phyloP scores from a whole-genome alignment of 2,329 filamentous ascomycete genomes.

The Nigrospora osmanthi region DNA sequence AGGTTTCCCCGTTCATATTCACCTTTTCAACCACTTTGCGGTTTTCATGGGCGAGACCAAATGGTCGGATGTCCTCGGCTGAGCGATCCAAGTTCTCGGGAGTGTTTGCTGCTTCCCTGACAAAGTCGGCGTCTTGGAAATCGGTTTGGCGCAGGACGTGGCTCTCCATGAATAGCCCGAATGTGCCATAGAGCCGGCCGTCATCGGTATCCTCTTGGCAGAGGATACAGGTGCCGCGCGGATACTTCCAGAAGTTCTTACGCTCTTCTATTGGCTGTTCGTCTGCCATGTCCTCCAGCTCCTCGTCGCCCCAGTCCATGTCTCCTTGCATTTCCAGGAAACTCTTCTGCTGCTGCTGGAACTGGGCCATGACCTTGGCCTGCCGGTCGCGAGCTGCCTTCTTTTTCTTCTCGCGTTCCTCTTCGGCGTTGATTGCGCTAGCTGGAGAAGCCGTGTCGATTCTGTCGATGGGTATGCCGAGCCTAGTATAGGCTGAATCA shows the following conservation, averaged over 20 bases:
- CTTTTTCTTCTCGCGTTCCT: conserved; percentile 78
- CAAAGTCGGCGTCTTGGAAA: conserved; percentile 70
- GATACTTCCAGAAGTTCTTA: conserved; percentile 81
- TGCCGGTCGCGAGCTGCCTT: conserved; percentile 83
- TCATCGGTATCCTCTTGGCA: conserved; percentile 96
- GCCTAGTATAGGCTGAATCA: conserved; percentile 53
- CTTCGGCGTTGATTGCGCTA: conserved; percentile 53
- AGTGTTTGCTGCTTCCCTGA: conserved; percentile 72
- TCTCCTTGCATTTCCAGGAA: conserved; percentile 86
- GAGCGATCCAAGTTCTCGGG: conserved; percentile 79
- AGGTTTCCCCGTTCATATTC: conserved; percentile 61
- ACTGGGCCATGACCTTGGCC: conserved; percentile 93
- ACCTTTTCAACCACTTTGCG: conserved; percentile 69
- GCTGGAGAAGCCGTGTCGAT: conserved; percentile 80
- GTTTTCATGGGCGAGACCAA: conserved; percentile 86
- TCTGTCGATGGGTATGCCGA: conserved; percentile 65
- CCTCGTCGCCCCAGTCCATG: conserved; percentile 84
- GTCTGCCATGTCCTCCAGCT: conserved; percentile 62
- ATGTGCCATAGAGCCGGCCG: conserved; percentile 81
- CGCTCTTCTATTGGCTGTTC: conserved; percentile 52
- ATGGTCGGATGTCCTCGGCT: conserved; percentile 75
- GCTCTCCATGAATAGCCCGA: conserved; percentile 82
- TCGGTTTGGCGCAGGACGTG: conserved; percentile 82
- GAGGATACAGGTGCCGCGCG: conserved; percentile 85
- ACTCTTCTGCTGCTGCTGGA: conserved; percentile 93